These are phyloP conservation scores for Alternaria ethzedia DNA, from an alignment of 2,329 filamentous ascomycete species.

Conservation along the genomic window DNA sequence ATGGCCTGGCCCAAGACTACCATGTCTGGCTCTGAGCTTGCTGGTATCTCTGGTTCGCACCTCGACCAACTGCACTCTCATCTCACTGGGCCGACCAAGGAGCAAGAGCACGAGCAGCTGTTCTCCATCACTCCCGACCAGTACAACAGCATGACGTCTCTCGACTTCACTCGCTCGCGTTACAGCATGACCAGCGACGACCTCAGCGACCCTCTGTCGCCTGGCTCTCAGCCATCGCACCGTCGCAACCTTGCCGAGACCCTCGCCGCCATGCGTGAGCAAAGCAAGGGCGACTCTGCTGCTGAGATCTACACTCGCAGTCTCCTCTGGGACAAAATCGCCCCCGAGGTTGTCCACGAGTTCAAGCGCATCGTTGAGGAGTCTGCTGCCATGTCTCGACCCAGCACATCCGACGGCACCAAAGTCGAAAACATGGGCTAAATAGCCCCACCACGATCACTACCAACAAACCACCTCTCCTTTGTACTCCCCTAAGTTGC, in stretches of 20 bases:
- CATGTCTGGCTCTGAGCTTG: conserved; percentile 45
- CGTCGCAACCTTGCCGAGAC: conserved; percentile 81
- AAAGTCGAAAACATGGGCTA: conserved; percentile 40
- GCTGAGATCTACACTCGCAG: conserved; percentile 93
- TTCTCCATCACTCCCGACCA: conserved; percentile 86
- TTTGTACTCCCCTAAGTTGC: conserved; percentile 35
- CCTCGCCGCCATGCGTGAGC: conserved; percentile 76
- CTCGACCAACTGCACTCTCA: conserved; percentile 53
- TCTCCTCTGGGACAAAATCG: conserved; percentile 92
- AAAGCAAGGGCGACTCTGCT: conserved; percentile 71
- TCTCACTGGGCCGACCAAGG: conserved; percentile 69
- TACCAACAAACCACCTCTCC: conserved; percentile 22
- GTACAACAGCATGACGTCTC: conserved; percentile 82
- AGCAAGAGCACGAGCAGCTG: conserved; percentile 86
- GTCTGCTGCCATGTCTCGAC: conserved; percentile 56
- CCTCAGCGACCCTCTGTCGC: conserved; percentile 45
- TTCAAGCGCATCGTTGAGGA: conserved; percentile 92
- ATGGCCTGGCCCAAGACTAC: conserved; percentile 47
- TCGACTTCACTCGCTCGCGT: conserved; percentile 67
- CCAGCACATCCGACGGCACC: conserved; percentile 42
- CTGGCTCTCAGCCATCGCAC: conserved; percentile 57
- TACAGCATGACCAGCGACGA: conserved; percentile 59
- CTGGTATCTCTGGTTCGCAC: conserved; percentile 43
- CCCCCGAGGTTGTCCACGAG: conserved; percentile 86
- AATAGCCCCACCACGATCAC: conserved; percentile 11